Base-by-base conservation (phyloP, 306 rosid species). In the Echinosophora koreensis region DNA sequence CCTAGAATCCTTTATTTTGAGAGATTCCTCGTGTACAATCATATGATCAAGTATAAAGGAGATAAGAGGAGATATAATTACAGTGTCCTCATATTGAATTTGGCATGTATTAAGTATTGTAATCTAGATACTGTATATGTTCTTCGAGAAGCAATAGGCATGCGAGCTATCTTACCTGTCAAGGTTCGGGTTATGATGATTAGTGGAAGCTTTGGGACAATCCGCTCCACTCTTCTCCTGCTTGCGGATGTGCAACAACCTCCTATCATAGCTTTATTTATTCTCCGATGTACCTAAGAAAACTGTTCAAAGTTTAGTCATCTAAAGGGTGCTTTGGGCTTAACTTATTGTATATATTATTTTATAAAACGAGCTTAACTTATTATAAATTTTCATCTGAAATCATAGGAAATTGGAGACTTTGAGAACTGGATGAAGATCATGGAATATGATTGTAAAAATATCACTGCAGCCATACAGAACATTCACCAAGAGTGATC, bases 381-480 rank as follows among this genome's bases (percentile, higher is more conserved):
- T 16, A 6, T 56, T 8, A 18, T 41, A 10, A 47, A 44, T 7
- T 10, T 79, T 71, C 11, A 54, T 61, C 9, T 60, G 68, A 37
- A 63, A 50, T 64, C 8, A 1, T 17, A 89, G 94, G 94, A 90
- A 86, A 86, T 90, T 68, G 94, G 94, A 51, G 94, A 89, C 80
- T 89, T 89, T 49, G 90, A 89, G 84, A 84, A 86, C 80, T 86
- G 89, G 92, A 87, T 86, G 90, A 89, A 83, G 90, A 66, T 78
- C 80, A 84, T 87, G 84, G 90, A 87, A 66, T 85, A 81, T 46
- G 93, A 88, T 49, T 84, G 90, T 84, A 89, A 86, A 82, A 87
- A 84, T 76, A 77, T 89, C 87, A 85, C 73, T 65, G 71, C 90
- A 11, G 91, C 94, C 50, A 87, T 89, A 72, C 86, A 84, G 32